Evolutionary conservation across 768 basidiomycete species (phyloP).

Genomic region (Tricholoma sp.): DNA sequence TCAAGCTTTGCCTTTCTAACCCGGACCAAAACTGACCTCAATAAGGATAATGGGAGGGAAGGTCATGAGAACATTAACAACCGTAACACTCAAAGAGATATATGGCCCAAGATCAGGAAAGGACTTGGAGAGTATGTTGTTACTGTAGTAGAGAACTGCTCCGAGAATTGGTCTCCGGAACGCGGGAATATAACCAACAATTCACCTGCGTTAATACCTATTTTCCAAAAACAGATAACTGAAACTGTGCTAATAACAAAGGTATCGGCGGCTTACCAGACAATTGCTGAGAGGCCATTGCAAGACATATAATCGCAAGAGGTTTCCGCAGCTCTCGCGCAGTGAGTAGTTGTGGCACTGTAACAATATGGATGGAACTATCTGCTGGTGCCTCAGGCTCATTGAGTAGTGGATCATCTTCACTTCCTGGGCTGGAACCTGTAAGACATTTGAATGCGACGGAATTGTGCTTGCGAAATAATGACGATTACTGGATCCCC

Average conservation of each 20-base stretch:
- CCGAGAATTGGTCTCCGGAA: background rate
- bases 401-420: slow-evolving; percentile 33
- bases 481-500: slow-evolving; percentile 31
- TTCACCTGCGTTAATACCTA: slow-evolving; percentile 74
- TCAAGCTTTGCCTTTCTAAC: background rate
- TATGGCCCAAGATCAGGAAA: slow-evolving; percentile 78
- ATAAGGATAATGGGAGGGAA: slow-evolving; percentile 86
- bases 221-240: background rate
- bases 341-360: slow-evolving; percentile 47
- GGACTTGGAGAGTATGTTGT: slow-evolving; percentile 76
- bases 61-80: slow-evolving; percentile 80
- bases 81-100: slow-evolving; percentile 77
- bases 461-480: background rate
- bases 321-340: slow-evolving; percentile 55
- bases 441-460: background rate
- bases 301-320: slow-evolving; percentile 59
- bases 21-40: slow-evolving; percentile 48
- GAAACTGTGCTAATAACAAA: background rate
- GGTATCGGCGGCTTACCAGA: slow-evolving; percentile 47
- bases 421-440: slow-evolving; percentile 3
- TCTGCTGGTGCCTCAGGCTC: slow-evolving; percentile 22
- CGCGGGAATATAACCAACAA: slow-evolving; percentile 1
- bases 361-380: slow-evolving; percentile 29
- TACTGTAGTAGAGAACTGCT: slow-evolving; percentile 89
- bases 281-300: slow-evolving; percentile 75